phyloP scores from a whole-genome alignment of 2,329 filamentous ascomycete species.

The Zymoseptoria ardabiliae region DNA sequence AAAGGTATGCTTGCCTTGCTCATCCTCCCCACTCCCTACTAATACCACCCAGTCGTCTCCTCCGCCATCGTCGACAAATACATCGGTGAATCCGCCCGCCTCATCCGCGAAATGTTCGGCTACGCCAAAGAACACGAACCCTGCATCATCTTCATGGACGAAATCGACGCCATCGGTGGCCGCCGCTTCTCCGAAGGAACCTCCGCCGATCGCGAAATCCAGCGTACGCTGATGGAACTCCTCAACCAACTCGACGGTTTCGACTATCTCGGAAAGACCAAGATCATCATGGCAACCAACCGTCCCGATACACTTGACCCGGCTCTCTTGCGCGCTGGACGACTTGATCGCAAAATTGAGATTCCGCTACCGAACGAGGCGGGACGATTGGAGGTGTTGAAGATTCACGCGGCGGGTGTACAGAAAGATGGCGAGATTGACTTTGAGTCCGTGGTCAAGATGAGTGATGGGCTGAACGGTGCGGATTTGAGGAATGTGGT shows the following conservation, averaged over 20 bases:
- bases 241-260: conserved; percentile 98
- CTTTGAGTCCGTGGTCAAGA: conserved; percentile 98
- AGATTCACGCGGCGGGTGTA: conserved; percentile 87
- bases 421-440: conserved; percentile 91
- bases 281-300: conserved; percentile 99
- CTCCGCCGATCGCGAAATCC: conserved; percentile 94
- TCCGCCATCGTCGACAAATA: conserved; percentile 99
- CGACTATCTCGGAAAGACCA: conserved; percentile 98
- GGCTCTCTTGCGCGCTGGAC: conserved; percentile 81
- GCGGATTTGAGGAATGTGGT: conserved; percentile 96
- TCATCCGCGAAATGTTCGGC: conserved; percentile 99
- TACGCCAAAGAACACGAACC: conserved; percentile 99
- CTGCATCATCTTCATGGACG: conserved; percentile 99
- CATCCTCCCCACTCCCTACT: conserved; percentile 1
- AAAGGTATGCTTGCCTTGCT: conserved; percentile 58
- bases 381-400: conserved; percentile 89
- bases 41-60: conserved; percentile 65
- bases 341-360: conserved; percentile 95
- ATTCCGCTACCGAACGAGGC: conserved; percentile 97
- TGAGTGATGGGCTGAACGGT: conserved; percentile 97
- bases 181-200: conserved; percentile 95
- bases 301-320: conserved; percentile 93
- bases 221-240: conserved; percentile 96
- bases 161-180: conserved; percentile 97
- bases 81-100: conserved; percentile 91